Percentiles rank a stretch among this genome's conserved stretches.
These are phyloP conservation scores for Sicyos edulis DNA, from an alignment of 306 rosid species.

Conservation along the genomic window DNA sequence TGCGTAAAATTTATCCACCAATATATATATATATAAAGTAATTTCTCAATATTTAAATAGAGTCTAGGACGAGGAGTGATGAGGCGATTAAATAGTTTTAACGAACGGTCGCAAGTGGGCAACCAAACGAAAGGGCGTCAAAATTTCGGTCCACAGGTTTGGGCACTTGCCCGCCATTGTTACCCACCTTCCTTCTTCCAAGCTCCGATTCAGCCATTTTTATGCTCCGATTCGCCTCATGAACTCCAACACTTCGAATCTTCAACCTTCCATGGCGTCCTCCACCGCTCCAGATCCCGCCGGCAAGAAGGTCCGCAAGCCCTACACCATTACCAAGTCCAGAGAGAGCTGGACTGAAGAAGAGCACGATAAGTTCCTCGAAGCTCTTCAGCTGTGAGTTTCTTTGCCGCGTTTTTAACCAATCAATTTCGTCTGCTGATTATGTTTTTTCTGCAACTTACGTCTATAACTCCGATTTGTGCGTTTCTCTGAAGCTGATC, in stretches of 20 bases:
- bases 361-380: conserved; percentile 92
- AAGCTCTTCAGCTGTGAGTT: conserved; percentile 86
- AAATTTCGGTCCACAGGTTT: conserved; percentile 11
- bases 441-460: background rate
- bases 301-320: conserved; percentile 81
- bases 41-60: too few relatives aligned
- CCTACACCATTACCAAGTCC: conserved; percentile 91
- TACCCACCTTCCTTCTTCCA: background rate
- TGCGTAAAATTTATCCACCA: too few relatives aligned
- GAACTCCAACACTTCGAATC: conserved; percentile 39
- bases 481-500: background rate
- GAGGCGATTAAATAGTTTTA: conserved; percentile 24
- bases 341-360: conserved; percentile 96
- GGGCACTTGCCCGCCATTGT: conserved; percentile 31
- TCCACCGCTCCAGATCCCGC: conserved; percentile 45
- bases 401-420: background rate
- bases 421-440: background rate
- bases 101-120: conserved; percentile 24
- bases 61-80: too few relatives aligned
- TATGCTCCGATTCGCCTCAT: conserved; percentile 19
- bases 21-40: too few relatives aligned
- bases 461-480: background rate
- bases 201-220: background rate
- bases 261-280: conserved; percentile 37
- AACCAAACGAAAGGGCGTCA: conserved; percentile 27